phyloP scores from a whole-genome alignment of 2,329 filamentous ascomycete species.

The Aspergillus transmontanensis region DNA sequence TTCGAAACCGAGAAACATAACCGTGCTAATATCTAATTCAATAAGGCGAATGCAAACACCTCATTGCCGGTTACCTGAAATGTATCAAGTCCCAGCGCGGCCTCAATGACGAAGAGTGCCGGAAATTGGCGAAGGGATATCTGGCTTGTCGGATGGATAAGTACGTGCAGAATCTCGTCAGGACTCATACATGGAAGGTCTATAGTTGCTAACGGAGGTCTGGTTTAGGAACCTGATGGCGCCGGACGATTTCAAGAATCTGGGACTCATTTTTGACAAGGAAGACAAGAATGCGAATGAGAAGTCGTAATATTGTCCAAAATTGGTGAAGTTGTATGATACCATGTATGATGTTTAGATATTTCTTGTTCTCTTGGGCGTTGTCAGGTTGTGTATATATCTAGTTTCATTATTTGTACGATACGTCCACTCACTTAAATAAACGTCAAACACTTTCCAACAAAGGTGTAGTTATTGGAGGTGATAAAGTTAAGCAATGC shows the following conservation, averaged over 20 bases:
- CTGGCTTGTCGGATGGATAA: slow-evolving; percentile 91
- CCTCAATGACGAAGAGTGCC: slow-evolving; percentile 83
- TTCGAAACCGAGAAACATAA: background rate
- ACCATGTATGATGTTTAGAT: background rate
- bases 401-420: background rate
- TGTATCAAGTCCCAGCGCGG: slow-evolving; percentile 86
- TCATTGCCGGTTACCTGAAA: slow-evolving; percentile 81
- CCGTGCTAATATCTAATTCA: slow-evolving; percentile 2
- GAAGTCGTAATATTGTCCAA: slow-evolving; percentile 12
- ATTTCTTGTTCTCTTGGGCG: background rate
- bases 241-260: slow-evolving; percentile 89
- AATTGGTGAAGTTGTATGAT: slow-evolving; percentile 5
- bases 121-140: slow-evolving; percentile 83
- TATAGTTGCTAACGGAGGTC: background rate
- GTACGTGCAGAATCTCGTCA: slow-evolving; percentile 54
- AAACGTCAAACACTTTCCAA: background rate
- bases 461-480: background rate
- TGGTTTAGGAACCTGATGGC: slow-evolving; percentile 84
- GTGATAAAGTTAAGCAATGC: background rate
- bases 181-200: background rate
- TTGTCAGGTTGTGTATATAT: background rate
- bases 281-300: slow-evolving; percentile 21
- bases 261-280: slow-evolving; percentile 70
- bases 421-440: background rate
- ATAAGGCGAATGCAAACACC: slow-evolving; percentile 84